Evolutionary conservation across 495 filamentous ascomycete species (phyloP).

Genomic region (Chaetomium cochliodes): DNA sequence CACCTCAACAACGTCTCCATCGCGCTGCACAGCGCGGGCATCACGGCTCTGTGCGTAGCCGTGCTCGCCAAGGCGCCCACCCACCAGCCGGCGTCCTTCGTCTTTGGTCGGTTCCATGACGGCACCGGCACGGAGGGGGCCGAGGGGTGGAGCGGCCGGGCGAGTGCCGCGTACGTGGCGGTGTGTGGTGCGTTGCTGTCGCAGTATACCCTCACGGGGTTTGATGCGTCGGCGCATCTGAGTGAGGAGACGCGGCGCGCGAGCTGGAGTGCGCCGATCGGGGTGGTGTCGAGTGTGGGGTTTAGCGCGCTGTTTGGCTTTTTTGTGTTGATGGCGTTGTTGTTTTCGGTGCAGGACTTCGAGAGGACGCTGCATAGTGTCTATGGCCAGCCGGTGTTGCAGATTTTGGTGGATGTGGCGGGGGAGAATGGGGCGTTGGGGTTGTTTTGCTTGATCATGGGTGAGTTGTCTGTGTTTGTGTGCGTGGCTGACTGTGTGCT

Average conservation of each 20-base stretch:
- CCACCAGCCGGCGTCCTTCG: conserved; percentile 59
- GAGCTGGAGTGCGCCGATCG: conserved; percentile 60
- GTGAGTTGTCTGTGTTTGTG: conserved; percentile 16
- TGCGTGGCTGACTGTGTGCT: conserved; percentile 4
- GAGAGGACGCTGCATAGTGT: conserved; percentile 41
- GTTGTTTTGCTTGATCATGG: conserved; percentile 57
- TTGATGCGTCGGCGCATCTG: conserved; percentile 59
- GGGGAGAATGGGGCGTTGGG: conserved; percentile 55
- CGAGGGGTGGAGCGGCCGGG: conserved; percentile 45
- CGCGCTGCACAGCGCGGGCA: conserved; percentile 58
- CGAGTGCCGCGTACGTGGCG: conserved; percentile 50
- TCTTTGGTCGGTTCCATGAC: conserved; percentile 58
- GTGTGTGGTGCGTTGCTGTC: conserved; percentile 54
- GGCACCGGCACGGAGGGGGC: conserved; percentile 49
- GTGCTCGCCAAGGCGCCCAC: conserved; percentile 61
- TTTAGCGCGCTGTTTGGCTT: conserved; percentile 62
- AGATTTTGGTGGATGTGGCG: conserved; percentile 58
- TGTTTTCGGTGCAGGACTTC: conserved; percentile 62
- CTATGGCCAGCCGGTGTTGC: conserved; percentile 55
- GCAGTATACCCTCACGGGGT: conserved; percentile 55
- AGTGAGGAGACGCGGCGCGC: conserved; percentile 60
- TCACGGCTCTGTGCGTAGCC: conserved; percentile 57
- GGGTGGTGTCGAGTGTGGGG: conserved; percentile 58
- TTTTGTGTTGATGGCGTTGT: conserved; percentile 57
- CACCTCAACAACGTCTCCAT: conserved; percentile 64